Evolutionary conservation across 1,284 basidiomycete species (phyloP).

Genomic region (Psilocybe mexicana): DNA sequence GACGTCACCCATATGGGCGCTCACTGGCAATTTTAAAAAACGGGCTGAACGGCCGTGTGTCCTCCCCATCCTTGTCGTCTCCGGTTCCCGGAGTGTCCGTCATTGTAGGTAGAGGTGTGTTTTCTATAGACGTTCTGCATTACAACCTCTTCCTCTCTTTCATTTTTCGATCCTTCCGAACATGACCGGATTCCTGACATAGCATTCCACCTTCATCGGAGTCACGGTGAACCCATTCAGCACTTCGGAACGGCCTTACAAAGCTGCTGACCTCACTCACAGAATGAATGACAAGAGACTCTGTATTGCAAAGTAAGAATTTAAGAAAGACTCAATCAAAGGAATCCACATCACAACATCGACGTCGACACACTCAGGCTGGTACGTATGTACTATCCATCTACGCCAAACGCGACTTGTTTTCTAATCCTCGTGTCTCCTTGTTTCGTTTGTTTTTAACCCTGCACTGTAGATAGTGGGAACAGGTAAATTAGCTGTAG

Average conservation of each 20-base stretch:
- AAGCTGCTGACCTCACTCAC: background rate
- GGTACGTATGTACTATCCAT: no score
- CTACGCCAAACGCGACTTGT: no score
- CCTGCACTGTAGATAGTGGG: no score
- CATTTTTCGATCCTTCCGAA: background rate
- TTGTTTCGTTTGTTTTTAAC: no score
- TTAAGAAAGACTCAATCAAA: no score
- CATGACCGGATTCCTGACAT: background rate
- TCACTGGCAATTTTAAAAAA: conserved; percentile 14
- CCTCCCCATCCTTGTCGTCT: background rate
- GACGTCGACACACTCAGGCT: no score
- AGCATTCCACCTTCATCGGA: background rate
- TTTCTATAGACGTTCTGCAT: background rate
- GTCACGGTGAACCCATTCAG: background rate
- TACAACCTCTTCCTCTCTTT: no score
- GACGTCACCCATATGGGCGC: conserved; percentile 19
- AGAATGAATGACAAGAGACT: background rate
- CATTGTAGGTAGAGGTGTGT: background rate
- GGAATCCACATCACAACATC: no score
- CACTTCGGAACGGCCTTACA: background rate
- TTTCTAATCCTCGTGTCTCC: no score
- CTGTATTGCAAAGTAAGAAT: no score
- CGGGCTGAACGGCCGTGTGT: conserved; percentile 5
- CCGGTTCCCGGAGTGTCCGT: background rate
- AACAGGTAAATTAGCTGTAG: no score